Evolutionary conservation across 2,329 filamentous ascomycete genomes (phyloP).

Genomic region (Zasmidium citrigriseum): DNA sequence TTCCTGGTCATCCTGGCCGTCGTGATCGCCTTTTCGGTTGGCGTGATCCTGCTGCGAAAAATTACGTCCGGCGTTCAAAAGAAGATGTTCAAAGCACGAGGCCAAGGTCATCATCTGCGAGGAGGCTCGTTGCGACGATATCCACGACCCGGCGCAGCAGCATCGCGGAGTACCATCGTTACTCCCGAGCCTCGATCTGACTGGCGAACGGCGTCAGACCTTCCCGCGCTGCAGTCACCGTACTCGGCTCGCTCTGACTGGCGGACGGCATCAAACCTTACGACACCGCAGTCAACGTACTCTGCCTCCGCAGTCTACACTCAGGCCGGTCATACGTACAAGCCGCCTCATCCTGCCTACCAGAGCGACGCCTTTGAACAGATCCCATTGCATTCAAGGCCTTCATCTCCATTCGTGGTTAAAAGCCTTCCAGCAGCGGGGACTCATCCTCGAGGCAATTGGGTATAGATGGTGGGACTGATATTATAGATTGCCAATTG

Average conservation of each 20-base stretch:
- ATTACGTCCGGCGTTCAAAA: neutral
- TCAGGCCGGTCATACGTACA: neutral
- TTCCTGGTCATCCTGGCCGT: neutral
- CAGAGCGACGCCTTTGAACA: neutral
- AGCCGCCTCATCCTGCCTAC: neutral
- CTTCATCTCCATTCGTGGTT: neutral
- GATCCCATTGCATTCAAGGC: neutral
- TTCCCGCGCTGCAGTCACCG: neutral
- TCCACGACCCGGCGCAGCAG: neutral
- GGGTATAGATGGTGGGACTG: neutral
- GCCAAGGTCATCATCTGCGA: neutral
- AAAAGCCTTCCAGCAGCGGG: neutral
- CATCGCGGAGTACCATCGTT: neutral
- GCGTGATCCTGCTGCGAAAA: neutral
- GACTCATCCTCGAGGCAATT: neutral
- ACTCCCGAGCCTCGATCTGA: too few species aligned
- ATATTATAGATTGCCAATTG: neutral
- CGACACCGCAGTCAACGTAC: neutral
- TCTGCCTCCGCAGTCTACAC: neutral
- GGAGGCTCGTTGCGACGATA: neutral
- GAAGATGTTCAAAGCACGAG: neutral
- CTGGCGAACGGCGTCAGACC: neutral
- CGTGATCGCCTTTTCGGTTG: neutral
- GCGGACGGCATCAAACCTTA: neutral
- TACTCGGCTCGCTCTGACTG: neutral